These are phyloP conservation scores for Camelina hispida DNA, from an alignment of 345 rosid species.

Conservation along the genomic window DNA sequence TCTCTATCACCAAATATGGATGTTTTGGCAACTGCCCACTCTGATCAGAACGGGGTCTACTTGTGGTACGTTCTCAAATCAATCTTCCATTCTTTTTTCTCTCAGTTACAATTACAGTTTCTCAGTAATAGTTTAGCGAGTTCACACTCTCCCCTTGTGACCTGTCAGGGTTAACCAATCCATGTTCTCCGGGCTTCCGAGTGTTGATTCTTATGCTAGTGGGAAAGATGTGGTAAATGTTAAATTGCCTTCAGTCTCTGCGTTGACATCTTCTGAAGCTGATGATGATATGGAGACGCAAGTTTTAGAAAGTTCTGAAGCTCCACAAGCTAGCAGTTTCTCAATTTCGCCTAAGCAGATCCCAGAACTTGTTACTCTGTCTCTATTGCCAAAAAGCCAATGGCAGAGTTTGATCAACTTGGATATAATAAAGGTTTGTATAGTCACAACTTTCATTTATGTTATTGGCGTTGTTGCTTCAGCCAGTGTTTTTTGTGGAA, in stretches of 20 bases:
- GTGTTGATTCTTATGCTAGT: slow-evolving; percentile 71
- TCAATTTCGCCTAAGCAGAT: slow-evolving; percentile 58
- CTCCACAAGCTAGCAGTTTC: slow-evolving; percentile 42
- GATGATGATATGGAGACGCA: slow-evolving; percentile 51
- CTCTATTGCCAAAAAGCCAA: slow-evolving; percentile 89
- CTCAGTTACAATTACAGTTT: neutral
- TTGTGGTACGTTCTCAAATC: slow-evolving; percentile 64
- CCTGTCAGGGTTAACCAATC: slow-evolving; percentile 74
- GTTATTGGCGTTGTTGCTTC: neutral
- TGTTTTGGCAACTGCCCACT: slow-evolving; percentile 88
- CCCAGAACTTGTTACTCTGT: slow-evolving; percentile 91
- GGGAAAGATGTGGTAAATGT: slow-evolving; percentile 75
- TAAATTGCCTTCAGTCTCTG: slow-evolving; percentile 80
- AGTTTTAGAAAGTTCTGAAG: slow-evolving; percentile 41
- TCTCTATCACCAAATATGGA: slow-evolving; percentile 97
- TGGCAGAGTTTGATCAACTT: slow-evolving; percentile 97
- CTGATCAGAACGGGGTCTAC: slow-evolving; percentile 90
- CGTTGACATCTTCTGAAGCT: slow-evolving; percentile 56
- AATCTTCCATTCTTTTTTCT: neutral
- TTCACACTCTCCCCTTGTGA: slow-evolving; percentile 12
- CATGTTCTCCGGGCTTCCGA: slow-evolving; percentile 77
- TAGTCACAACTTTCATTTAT: neutral
- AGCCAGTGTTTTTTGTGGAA: neutral
- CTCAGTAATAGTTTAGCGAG: neutral
- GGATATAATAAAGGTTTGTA: slow-evolving; percentile 85